These are phyloP conservation scores for Globisporangium recalcitrans DNA, from an alignment of 352 stramenopile species.

Conservation along the genomic window DNA sequence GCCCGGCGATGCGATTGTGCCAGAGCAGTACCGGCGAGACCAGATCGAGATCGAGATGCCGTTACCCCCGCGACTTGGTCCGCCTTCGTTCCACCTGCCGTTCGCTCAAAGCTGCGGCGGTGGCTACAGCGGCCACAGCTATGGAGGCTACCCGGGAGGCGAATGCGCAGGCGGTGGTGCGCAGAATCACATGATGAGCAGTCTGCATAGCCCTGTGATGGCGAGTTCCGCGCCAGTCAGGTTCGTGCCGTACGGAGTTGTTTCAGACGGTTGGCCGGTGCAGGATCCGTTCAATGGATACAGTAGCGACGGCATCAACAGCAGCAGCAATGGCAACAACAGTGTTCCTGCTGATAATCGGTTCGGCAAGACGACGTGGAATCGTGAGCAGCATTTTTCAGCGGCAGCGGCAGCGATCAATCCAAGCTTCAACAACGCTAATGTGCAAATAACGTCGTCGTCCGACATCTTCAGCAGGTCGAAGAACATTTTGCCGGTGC, in stretches of 20 bases:
- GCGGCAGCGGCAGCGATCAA: constrained; percentile 12
- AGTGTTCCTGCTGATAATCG: neutral
- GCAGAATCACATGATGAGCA: neutral
- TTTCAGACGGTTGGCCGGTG: neutral
- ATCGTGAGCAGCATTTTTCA: constrained; percentile 13
- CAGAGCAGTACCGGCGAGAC: constrained; percentile 12
- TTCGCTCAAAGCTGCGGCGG: neutral
- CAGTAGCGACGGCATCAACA: too few species aligned
- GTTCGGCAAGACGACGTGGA: constrained; percentile 16
- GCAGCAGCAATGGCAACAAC: neutral
- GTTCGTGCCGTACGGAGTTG: constrained; percentile 1
- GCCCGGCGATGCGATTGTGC: constrained; percentile 20
- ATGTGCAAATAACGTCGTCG: neutral
- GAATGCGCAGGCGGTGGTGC: neutral
- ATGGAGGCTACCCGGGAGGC: constrained; percentile 2
- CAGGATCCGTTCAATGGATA: neutral
- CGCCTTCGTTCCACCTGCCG: constrained; percentile 8
- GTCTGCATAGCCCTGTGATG: neutral
- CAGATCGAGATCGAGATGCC: constrained; percentile 5
- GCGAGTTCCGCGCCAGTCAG: neutral
- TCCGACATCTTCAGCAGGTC: neutral
- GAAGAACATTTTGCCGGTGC: neutral
- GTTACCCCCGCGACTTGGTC: constrained; percentile 6
- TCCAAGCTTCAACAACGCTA: constrained; percentile 11
- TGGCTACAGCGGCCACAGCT: constrained; percentile 5